Base-by-base conservation (phyloP, 106 monocot genomes). In the Allium fistulosum region DNA sequence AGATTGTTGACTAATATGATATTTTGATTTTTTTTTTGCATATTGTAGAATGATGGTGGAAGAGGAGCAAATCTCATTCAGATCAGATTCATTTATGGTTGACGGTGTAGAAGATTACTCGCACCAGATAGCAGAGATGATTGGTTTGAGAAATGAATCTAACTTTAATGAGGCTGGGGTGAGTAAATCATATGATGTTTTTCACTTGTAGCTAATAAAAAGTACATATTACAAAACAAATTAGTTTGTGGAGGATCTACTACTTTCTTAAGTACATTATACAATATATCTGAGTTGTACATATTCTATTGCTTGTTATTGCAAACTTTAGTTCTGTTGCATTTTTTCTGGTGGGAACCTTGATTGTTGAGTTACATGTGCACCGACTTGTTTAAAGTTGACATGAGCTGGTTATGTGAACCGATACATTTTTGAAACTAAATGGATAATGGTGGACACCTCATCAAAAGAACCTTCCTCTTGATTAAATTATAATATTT, bases 81-180 rank as follows among this genome's bases (percentile, higher is more conserved):
- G 77, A 11, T 90, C 90, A 0, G 85, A 80, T 55, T 90, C 90
- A 26, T 62, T 90, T 10, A 90, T 90, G 90, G 85, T 83, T 63
- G 83, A 90, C 71, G 90, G 90, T 56, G 85, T 90, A 2, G 90
- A 90, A 73, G 90, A 90, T 53, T 90, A 90, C 69, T 69, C 80
- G n/a, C 90, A 90, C 78, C 90, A 90, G 64, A 85, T 90, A 58
- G 90, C 90, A 8, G 90, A 90, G 78, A 90, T 90, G 90, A 77
- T 90, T 69, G 90, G 82, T 27, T 67, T 90, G 58, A 80, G 68
- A 57, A 85, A 78, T 65, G 82, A 82, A 53, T 82, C 82, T 6
- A 78, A 79, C 55, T 85, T 90, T 76, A 90, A 82, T 49, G 77
- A 85, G 45, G 90, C 80, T 59, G 90, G 90, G 68, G 90, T 90